Evolutionary conservation across 2,329 filamentous ascomycete species (phyloP), one percentile per base, ranked within the genome.

Genomic region (Aspergillus awamori): DNA sequence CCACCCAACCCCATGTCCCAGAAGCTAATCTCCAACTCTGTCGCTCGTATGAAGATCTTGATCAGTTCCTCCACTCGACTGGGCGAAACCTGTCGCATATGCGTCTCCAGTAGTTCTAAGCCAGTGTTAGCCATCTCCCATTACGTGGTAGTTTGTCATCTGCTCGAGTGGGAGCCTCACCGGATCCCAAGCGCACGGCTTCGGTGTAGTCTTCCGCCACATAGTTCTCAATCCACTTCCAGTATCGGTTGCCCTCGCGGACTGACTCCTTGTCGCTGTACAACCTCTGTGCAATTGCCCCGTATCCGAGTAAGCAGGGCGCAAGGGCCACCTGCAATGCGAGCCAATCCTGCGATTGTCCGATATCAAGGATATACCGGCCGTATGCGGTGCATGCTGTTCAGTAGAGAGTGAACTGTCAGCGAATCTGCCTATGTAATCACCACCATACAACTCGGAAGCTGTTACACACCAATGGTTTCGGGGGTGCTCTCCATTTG

Each of bases 201-300:
- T 87, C 82, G 0, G 82, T 78, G 67, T 96, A 97, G 73, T 95
- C 91, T 0, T 91, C 88, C 2, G 88, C 90, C 15, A 90, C 86
- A 72, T 97, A 98, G 71, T 92, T 96, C 72, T 93, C 83, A 66
- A 98, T 92, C 94, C 94, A 98, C 49, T 87, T 85, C 89, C 90
- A 95, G 79, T 96, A 98, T 17, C 79, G 82, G 73, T 94, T 96
- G 0, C 81, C 86, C 11, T 89, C 82, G 41, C 83, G 82, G 53
- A 80, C 70, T 38, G 87, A 89, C n/a, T 80, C 81, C 53, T 83
- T 78, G 63, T 90, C 87, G 13, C 81, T 81, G 68, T 87, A 83
- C 3, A 97, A 81, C 69, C 91, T 85, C 69, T 84, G 83, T 5
- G 91, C 94, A 62, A 96, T 91, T 59, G 86, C 86, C 8, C 89